Conservation (phyloP, 805 yeast genomes). For the Sugiyamaella marilandica region DNA sequence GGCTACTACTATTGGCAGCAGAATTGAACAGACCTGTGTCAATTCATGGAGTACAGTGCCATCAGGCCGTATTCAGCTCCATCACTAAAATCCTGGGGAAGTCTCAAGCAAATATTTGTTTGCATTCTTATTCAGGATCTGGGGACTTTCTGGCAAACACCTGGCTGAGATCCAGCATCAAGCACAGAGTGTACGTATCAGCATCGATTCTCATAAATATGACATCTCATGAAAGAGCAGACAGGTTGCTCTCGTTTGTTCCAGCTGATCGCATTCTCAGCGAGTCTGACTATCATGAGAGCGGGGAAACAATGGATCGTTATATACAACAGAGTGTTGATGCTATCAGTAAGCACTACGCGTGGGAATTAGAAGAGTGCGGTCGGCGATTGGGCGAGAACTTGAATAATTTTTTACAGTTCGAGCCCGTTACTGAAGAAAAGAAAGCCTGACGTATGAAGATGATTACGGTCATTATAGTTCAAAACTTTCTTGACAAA, state of each 20-base stretch:
- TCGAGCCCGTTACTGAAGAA: background rate
- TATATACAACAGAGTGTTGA: conserved; percentile 12
- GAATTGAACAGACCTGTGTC: conserved; percentile 51
- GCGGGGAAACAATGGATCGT: conserved; percentile 28
- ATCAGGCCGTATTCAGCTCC: conserved; percentile 46
- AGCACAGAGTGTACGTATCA: conserved; percentile 43
- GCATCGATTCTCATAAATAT: conserved; percentile 49
- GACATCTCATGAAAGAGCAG: conserved; percentile 31
- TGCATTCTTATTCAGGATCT: conserved; percentile 88
- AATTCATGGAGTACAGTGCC: conserved; percentile 80
- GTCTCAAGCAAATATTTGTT: conserved; percentile 39
- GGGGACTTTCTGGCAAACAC: conserved; percentile 43
- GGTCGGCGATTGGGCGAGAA: conserved; percentile 10
- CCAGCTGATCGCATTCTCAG: conserved; percentile 40
- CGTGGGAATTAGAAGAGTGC: conserved; percentile 13
- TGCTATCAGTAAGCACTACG: conserved; percentile 8
- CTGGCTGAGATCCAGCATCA: conserved; percentile 20
- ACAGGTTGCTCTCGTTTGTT: conserved; percentile 29
- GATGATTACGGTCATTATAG: background rate
- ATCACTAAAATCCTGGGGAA: background rate
- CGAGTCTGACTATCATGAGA: conserved; percentile 49
- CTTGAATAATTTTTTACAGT: conserved; percentile 11
- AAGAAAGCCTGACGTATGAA: background rate
- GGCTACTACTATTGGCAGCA: conserved; percentile 53
- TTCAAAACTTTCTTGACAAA: too few species aligned